Evolutionary conservation across 2,329 filamentous ascomycete species (phyloP).

Genomic region (Hortaea sp.): DNA sequence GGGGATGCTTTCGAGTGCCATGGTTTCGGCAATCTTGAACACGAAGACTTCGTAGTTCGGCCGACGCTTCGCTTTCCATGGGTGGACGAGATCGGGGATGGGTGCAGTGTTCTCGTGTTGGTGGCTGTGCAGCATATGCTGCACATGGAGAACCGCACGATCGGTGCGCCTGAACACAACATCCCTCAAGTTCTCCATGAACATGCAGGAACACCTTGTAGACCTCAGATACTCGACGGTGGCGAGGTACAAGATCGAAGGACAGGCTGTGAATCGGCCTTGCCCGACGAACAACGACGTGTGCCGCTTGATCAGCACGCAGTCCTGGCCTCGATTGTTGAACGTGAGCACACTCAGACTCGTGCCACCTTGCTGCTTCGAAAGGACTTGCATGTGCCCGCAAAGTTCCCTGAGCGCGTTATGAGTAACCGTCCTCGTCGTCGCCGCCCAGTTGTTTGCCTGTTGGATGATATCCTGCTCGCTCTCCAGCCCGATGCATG

Average conservation of each 20-base stretch:
- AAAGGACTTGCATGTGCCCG: background rate
- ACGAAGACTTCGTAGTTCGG: background rate
- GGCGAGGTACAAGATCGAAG: background rate
- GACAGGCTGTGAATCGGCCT: background rate
- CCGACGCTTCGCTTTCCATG: background rate
- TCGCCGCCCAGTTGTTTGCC: background rate
- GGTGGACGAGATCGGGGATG: background rate
- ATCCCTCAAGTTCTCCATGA: background rate
- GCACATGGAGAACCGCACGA: background rate
- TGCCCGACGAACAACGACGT: background rate
- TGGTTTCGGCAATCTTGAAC: background rate
- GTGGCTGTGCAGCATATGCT: background rate
- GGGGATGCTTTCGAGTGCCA: background rate
- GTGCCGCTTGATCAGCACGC: background rate
- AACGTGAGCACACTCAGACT: background rate
- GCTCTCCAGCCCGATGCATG: background rate
- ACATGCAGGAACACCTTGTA: background rate
- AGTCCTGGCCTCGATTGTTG: background rate
- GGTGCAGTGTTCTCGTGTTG: background rate
- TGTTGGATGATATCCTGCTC: background rate
- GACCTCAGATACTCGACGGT: background rate
- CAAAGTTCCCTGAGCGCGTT: background rate
- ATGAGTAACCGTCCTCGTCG: background rate
- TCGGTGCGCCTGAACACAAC: background rate
- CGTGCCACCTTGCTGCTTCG: background rate